Base-by-base conservation (phyloP, 2,329 filamentous ascomycete species). In the Blumeria graminis region DNA sequence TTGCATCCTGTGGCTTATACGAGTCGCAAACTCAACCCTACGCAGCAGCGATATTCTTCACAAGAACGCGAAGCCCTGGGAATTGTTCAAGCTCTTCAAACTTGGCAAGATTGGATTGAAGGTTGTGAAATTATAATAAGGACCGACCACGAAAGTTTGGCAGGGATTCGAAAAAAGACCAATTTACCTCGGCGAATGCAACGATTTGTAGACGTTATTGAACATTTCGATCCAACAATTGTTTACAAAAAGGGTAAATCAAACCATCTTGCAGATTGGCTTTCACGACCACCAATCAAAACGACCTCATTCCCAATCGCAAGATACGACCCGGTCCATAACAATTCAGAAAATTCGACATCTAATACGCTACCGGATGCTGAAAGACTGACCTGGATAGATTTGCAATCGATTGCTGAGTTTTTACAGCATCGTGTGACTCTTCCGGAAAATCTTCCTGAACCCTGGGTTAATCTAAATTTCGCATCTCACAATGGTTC, bases 141-240 rank as follows among this genome's bases (percentile, higher is more conserved):
- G 32, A 54, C 51, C 11, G 51, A 54, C 16, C 51, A 54, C 34
- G 16, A 39, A 38, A 41, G 51, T 28, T 22, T 41, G 32, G 35
- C 51, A 11, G 10, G 35, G 11, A 54, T 54, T 5, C 16, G 8
- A 10, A 54, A 22, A 38, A 53, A 53, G 10, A 10, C 34, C 4
- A 53, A 53, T 13, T n/a, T 53, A 22, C 34, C 51, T 18, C 34
- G 51, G 22, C 18, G 36, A 8, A 50, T 55, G 18, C 38, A 48
- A 22, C 18, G 46, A 32, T 57, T 48, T 14, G 6, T 50, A 8
- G 55, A 56, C 10, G 33, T 56, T 18, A 18, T 50, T 35, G 55
- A 48, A 39, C 13, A 56, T 38, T 18, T 53, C 28, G n/a, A 53
- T 51, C 41, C 55, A 39, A 50, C 32, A n/a, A 53, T 57, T 51